phyloP scores from a whole-genome alignment of 192 early-diverging fungal species.

The Paraglomus occultum region DNA sequence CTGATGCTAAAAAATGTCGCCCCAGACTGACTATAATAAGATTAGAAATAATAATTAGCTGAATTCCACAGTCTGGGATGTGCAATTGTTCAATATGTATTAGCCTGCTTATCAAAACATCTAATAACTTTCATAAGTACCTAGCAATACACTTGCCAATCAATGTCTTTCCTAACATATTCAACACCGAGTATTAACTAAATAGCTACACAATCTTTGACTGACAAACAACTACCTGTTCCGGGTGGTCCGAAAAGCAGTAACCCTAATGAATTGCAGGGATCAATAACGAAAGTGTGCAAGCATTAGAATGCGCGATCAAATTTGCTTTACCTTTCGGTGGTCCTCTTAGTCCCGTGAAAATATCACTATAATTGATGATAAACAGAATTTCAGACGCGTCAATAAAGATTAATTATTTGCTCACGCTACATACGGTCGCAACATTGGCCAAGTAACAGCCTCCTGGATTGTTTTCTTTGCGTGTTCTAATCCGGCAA shows the following conservation, averaged over 20 bases:
- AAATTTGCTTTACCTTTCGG: slow-evolving; percentile 58
- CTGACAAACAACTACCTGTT: slow-evolving; percentile 47
- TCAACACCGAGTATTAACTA: background rate
- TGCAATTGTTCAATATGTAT: background rate
- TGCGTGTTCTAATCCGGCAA: slow-evolving; percentile 80
- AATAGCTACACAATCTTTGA: background rate
- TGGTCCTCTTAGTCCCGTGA: slow-evolving; percentile 78
- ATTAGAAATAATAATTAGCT: background rate
- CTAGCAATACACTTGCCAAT: slow-evolving; percentile 88
- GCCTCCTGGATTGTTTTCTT: slow-evolving; percentile 78
- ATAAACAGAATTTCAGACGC: background rate
- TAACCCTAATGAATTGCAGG: slow-evolving; percentile 43
- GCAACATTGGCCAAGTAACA: slow-evolving; percentile 77
- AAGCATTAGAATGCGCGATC: background rate
- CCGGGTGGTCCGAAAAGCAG: slow-evolving; percentile 90
- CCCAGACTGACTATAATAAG: slow-evolving; percentile 57
- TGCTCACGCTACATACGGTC: slow-evolving; percentile 26
- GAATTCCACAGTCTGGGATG: too few relatives aligned
- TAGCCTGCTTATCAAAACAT: slow-evolving; percentile 9
- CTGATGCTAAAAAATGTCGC: slow-evolving; percentile 92
- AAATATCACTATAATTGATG: slow-evolving; percentile 63
- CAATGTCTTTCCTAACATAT: slow-evolving; percentile 66
- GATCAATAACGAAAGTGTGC: background rate
- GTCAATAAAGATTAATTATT: background rate
- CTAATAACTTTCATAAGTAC: slow-evolving; percentile 13